phyloP scores from a whole-genome alignment of 768 basidiomycete species.

The Tricholomella constricta region DNA sequence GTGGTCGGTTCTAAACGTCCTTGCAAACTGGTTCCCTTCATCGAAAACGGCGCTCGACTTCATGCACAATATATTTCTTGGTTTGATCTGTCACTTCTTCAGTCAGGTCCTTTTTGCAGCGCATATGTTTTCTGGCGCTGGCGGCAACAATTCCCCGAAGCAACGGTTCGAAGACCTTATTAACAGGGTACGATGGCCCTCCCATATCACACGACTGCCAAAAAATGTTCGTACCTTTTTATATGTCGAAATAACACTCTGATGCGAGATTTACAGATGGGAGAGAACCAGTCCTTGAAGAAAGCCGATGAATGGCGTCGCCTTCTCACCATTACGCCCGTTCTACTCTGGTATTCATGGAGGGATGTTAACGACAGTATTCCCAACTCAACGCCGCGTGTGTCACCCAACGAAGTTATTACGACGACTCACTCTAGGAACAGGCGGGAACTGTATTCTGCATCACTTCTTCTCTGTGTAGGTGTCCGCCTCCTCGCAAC shows the following conservation, averaged over 20 bases:
- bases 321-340: slow-evolving; percentile 23
- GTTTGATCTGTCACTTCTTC: slow-evolving; percentile 26
- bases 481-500: slow-evolving; percentile 20
- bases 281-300: slow-evolving; percentile 32
- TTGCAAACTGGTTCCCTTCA: slow-evolving; percentile 30
- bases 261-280: slow-evolving; percentile 27
- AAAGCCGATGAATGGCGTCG: slow-evolving; percentile 35
- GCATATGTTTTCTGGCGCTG: slow-evolving; percentile 27
- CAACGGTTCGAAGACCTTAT: slow-evolving; percentile 24
- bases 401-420: slow-evolving; percentile 19
- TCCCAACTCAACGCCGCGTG: slow-evolving; percentile 11
- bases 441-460: slow-evolving; percentile 10
- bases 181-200: slow-evolving; percentile 30
- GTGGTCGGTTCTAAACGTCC: slow-evolving; percentile 23
- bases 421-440: slow-evolving; percentile 17
- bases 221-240: slow-evolving; percentile 37
- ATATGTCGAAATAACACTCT: too few species aligned
- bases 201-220: slow-evolving; percentile 30
- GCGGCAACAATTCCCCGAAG: slow-evolving; percentile 21
- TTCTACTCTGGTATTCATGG: slow-evolving; percentile 31
- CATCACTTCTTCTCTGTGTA: slow-evolving; percentile 18
- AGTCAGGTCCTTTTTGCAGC: slow-evolving; percentile 20
- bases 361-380: slow-evolving; percentile 22
- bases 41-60: slow-evolving; percentile 28
- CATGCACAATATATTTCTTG: slow-evolving; percentile 33